A percentile compares a stretch with the other conserved stretches of the same genome.
phyloP scores from a whole-genome alignment of 2,329 filamentous ascomycete genomes.

The Aspergillus chevalieri region DNA sequence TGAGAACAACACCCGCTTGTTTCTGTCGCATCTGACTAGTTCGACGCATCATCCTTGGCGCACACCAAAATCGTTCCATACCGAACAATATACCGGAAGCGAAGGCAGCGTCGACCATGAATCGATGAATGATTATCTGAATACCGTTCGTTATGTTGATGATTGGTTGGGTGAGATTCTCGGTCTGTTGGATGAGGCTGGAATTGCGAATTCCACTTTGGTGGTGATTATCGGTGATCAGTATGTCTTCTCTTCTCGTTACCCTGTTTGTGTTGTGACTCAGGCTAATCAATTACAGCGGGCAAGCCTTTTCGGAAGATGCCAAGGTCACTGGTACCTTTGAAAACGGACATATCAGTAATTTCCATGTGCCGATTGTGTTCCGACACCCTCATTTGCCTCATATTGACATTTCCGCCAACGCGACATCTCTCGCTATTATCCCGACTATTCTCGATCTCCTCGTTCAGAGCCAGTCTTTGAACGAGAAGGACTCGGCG shows the following conservation, averaged over 20 bases:
- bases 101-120: constrained; percentile 23
- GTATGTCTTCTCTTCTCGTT: constrained; percentile 9
- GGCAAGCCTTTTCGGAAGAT: constrained; percentile 42
- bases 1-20: constrained; percentile 26
- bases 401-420: constrained; percentile 35
- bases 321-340: constrained; percentile 37
- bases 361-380: constrained; percentile 41
- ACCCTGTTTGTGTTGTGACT: neutral
- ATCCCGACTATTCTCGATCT: constrained; percentile 44
- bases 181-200: constrained; percentile 38
- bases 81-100: constrained; percentile 20
- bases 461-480: constrained; percentile 35
- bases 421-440: constrained; percentile 40
- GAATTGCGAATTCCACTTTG: constrained; percentile 41
- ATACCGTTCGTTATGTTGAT: constrained; percentile 41
- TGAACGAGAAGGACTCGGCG: constrained; percentile 27
- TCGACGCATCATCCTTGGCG: constrained; percentile 41
- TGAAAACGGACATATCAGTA: constrained; percentile 42
- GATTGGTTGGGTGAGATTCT: constrained; percentile 41
- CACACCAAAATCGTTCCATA: constrained; percentile 27
- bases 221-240: constrained; percentile 45
- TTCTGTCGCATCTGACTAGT: constrained; percentile 30
- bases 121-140: constrained; percentile 40
- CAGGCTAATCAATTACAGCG: constrained; percentile 12
- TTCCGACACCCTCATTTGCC: constrained; percentile 43